A percentile compares a stretch with the other conserved stretches of the same genome.
Conservation (phyloP, 257 asterid genomes). For the Lycium ferocissimum region DNA sequence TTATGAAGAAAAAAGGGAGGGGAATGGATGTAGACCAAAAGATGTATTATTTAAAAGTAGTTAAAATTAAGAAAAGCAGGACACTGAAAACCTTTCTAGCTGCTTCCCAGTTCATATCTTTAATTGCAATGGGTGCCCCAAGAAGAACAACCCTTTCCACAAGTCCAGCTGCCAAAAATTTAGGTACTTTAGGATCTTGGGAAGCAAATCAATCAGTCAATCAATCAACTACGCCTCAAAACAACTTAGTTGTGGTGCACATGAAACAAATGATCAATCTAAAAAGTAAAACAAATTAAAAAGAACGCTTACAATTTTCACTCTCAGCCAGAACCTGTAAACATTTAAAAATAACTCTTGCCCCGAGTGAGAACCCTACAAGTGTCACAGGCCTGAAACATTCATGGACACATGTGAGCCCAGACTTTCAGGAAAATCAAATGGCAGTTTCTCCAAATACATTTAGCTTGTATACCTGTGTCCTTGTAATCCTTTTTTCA, state of each 20-base stretch:
- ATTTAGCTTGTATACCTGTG: conserved; percentile 54
- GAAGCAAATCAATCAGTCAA: conserved; percentile 2
- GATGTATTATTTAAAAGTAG: background rate
- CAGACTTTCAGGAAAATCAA: conserved; percentile 9
- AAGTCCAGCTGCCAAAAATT: conserved; percentile 65
- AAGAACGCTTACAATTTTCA: conserved; percentile 54
- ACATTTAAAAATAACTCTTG: conserved; percentile 89
- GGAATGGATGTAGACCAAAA: background rate
- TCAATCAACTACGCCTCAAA: background rate
- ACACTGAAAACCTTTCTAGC: conserved; percentile 69
- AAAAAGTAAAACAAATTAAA: background rate
- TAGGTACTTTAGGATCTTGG: conserved; percentile 27
- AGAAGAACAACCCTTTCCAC: conserved; percentile 93
- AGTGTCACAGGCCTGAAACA: conserved; percentile 96
- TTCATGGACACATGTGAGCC: conserved; percentile 26
- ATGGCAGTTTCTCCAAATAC: background rate
- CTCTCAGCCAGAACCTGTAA: conserved; percentile 81
- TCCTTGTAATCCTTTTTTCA: conserved; percentile 87
- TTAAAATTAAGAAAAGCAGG: background rate
- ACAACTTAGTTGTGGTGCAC: background rate
- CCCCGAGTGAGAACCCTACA: conserved; percentile 97
- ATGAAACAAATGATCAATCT: background rate
- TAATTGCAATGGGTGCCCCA: conserved; percentile 89
- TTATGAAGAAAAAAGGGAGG: background rate
- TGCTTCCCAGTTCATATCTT: conserved; percentile 88